phyloP scores from a whole-genome alignment of 2,329 filamentous ascomycete genomes.

The Diaporthe humulicola region DNA sequence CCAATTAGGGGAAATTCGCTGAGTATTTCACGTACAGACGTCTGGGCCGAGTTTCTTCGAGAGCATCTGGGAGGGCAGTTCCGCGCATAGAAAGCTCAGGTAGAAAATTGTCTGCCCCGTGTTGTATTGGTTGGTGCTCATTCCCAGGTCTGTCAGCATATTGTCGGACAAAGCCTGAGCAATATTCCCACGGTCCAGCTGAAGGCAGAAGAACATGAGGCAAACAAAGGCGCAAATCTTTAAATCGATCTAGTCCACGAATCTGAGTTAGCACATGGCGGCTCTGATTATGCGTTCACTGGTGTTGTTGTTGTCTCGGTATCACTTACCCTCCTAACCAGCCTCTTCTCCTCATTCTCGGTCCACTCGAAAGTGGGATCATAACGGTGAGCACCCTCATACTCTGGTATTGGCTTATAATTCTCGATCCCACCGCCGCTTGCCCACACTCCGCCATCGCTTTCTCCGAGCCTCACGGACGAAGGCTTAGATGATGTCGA shows the following conservation, averaged over 20 bases:
- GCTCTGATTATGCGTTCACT: background rate
- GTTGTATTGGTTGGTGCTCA: slow-evolving; percentile 59
- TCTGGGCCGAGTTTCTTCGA: slow-evolving; percentile 62
- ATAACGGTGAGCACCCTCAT: slow-evolving; percentile 71
- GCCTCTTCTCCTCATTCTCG: slow-evolving; percentile 65
- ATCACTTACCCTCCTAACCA: slow-evolving; percentile 64
- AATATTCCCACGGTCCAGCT: slow-evolving; percentile 54
- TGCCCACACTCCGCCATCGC: slow-evolving; percentile 37
- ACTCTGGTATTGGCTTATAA: slow-evolving; percentile 66
- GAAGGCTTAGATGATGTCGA: slow-evolving; percentile 13
- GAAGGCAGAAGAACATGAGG: slow-evolving; percentile 53
- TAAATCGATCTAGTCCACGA: slow-evolving; percentile 46
- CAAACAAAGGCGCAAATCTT: slow-evolving; percentile 50
- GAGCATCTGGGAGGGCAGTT: slow-evolving; percentile 67
- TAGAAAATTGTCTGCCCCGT: slow-evolving; percentile 64
- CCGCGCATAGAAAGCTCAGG: slow-evolving; percentile 62
- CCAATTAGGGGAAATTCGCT: slow-evolving; percentile 60
- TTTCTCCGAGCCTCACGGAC: slow-evolving; percentile 34
- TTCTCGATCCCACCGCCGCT: slow-evolving; percentile 40
- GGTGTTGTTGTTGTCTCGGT: background rate
- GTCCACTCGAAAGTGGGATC: slow-evolving; percentile 70
- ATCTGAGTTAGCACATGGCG: background rate
- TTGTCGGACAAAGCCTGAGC: slow-evolving; percentile 52
- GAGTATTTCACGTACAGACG: slow-evolving; percentile 33
- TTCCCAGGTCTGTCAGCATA: slow-evolving; percentile 47